These are phyloP conservation scores for Kwoniella bestiolae DNA, from an alignment of 768 basidiomycete species.

Conservation along the genomic window DNA sequence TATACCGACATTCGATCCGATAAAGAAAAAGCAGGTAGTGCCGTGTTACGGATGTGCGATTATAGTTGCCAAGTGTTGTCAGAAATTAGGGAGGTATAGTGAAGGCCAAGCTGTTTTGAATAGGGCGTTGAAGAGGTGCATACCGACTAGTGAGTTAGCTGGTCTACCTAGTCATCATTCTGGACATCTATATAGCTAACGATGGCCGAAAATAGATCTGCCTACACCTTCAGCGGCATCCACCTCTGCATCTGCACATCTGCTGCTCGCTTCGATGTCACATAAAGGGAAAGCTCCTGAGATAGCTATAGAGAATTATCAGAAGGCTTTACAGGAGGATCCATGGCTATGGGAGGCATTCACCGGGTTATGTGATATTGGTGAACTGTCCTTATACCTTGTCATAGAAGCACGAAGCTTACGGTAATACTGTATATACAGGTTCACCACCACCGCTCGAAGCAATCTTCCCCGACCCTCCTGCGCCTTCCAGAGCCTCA, in stretches of 20 bases:
- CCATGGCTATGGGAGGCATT: constrained; percentile 57
- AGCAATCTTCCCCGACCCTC: constrained; percentile 41
- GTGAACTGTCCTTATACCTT: constrained; percentile 28
- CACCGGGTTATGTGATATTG: constrained; percentile 52
- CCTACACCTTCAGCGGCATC: constrained; percentile 25
- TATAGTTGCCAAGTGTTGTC: constrained; percentile 50
- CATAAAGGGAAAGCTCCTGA: constrained; percentile 44
- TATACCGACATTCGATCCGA: neutral
- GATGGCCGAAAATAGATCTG: constrained; percentile 24
- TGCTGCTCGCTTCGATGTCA: constrained; percentile 36
- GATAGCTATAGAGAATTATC: constrained; percentile 39
- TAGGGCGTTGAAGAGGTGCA: constrained; percentile 34
- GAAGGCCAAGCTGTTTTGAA: constrained; percentile 44
- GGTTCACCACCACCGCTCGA: constrained; percentile 35
- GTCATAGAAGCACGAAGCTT: constrained; percentile 2
- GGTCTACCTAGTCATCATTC: neutral
- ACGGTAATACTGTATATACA: neutral
- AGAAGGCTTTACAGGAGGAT: constrained; percentile 45
- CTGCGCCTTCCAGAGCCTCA: constrained; percentile 24
- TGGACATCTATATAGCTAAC: neutral
- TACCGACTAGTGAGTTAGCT: constrained; percentile 28
- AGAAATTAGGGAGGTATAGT: constrained; percentile 38
- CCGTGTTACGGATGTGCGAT: constrained; percentile 48
- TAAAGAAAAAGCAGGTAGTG: neutral
- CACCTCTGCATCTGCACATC: constrained; percentile 25